A percentile compares a stretch with the other conserved stretches of the same genome.
phyloP scores from a whole-genome alignment of 2,329 filamentous ascomycete species.

The Clonostachys sp. region DNA sequence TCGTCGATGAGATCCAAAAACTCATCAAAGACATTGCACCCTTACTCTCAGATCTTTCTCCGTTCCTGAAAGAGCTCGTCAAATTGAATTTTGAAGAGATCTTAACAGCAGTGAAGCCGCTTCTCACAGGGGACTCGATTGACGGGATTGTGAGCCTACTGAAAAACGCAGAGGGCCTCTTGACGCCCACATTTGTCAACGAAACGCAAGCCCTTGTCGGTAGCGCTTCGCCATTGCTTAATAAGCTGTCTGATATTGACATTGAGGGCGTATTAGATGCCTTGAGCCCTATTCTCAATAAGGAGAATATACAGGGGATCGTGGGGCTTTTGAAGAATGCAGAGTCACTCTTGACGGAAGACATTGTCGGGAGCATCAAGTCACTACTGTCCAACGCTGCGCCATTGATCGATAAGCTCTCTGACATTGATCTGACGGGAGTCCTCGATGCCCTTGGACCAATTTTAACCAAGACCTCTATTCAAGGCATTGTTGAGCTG shows the following conservation, averaged over 20 bases:
- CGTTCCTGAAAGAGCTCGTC: slow-evolving; percentile 4
- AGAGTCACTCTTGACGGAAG: slow-evolving; percentile 11
- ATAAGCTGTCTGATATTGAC: slow-evolving; percentile 22
- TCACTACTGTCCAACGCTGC: slow-evolving; percentile 10
- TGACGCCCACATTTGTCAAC: slow-evolving; percentile 13
- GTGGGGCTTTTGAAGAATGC: slow-evolving; percentile 13
- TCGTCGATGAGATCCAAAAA: slow-evolving; percentile 13
- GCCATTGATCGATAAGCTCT: slow-evolving; percentile 11
- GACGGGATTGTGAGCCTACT: slow-evolving; percentile 24
- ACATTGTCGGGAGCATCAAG: slow-evolving; percentile 11
- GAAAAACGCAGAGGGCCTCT: slow-evolving; percentile 19
- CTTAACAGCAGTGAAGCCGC: slow-evolving; percentile 11
- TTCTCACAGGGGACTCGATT: slow-evolving; percentile 17
- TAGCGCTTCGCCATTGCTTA: slow-evolving; percentile 21
- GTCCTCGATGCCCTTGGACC: slow-evolving; percentile 18
- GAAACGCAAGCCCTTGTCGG: slow-evolving; percentile 8
- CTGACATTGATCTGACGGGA: slow-evolving; percentile 21
- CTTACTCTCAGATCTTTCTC: slow-evolving; percentile 12
- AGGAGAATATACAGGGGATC: slow-evolving; percentile 18
- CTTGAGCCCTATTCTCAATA: slow-evolving; percentile 17
- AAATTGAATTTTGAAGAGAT: slow-evolving; percentile 9
- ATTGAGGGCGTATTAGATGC: slow-evolving; percentile 17
- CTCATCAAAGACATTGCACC: slow-evolving; percentile 14
- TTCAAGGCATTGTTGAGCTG: slow-evolving; percentile 22
- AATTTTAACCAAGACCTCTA: slow-evolving; percentile 19